Percentiles rank a stretch among this genome's conserved stretches.
phyloP scores from a whole-genome alignment of 73 alveolate species.

The Paramecium primaurelia region DNA sequence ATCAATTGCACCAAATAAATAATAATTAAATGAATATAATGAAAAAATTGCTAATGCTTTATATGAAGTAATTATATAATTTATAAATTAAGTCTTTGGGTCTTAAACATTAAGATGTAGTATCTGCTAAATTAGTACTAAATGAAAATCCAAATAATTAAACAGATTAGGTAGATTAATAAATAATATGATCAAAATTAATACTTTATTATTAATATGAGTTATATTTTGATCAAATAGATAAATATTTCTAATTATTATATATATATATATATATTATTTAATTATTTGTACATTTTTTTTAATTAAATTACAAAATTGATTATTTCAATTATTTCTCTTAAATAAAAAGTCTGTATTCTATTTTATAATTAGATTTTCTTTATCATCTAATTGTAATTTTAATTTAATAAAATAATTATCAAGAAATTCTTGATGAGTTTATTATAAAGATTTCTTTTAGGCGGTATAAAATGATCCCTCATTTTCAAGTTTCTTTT shows the following conservation, averaged over 20 bases:
- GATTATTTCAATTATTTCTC: background rate
- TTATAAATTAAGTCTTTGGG: background rate
- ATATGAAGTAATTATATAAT: background rate
- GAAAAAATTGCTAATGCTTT: conserved; percentile 53
- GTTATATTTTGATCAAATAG: background rate
- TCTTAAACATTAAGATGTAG: background rate
- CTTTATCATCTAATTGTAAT: background rate
- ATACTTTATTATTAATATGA: background rate
- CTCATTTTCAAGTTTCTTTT: background rate
- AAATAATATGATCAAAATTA: background rate
- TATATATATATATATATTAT: background rate
- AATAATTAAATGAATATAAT: conserved; percentile 50
- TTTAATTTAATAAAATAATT: background rate
- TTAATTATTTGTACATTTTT: background rate
- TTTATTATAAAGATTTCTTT: background rate
- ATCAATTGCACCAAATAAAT: conserved; percentile 52
- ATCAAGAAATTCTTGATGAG: background rate
- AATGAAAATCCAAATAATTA: background rate
- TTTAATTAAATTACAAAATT: background rate
- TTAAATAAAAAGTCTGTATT: background rate
- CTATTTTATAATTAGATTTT: background rate
- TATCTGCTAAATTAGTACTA: background rate
- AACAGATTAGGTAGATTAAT: background rate
- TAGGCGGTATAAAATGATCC: background rate
- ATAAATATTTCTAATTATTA: background rate